Evolutionary conservation across 2,329 filamentous ascomycete genomes (phyloP), one percentile per base, ranked within the genome.

Genomic region (Trichoderma semiorbis): DNA sequence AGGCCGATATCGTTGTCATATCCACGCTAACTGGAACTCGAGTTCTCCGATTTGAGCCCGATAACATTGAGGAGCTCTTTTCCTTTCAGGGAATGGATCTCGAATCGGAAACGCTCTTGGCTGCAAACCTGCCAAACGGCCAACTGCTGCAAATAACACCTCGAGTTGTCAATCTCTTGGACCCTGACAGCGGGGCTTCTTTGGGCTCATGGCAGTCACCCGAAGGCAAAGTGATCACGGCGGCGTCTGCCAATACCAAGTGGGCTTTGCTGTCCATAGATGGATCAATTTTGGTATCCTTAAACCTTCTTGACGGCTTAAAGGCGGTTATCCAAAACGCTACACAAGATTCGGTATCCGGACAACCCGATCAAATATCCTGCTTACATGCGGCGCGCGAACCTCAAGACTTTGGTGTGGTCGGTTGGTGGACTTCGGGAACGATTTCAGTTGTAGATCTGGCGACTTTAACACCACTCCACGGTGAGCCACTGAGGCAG

Each of bases 361-460:
- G 74, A 1, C 75, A 78, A 34, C 71, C 74, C 16, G 92, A 94
- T 74, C 94, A 98, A 79, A 89, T 98, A 39, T 93, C 96, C 3
- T 97, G 95, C 76, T 85, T 98, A 11, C 90, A 95, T 61, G 87
- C 96, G 2, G 90, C 94, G 0, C 84, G 88, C 4, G 84, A 88
- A 43, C 83, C 91, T 16, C 83, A 86, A 5, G 85, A 88, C 63
- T 83, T 94, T 36, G 95, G 92, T 70, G 91, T 97, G 32, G 87
- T 96, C 18, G 95, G 94, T 1, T 96, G 97, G 81, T 98, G 95
- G 90, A 90, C 92, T 74, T 91, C 91, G n/a, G 93, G 93, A 7
- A 89, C 89, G 12, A 87, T 98, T 30, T 92, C 92, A 0, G 85
- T 98, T 39, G 84, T 97, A 58, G 87, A 91, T 72, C 80, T 97